Percentiles rank a stretch among this genome's conserved stretches.
These are phyloP conservation scores for Stemphylium lycopersici DNA, from an alignment of 2,329 filamentous ascomycete genomes.

Conservation along the genomic window DNA sequence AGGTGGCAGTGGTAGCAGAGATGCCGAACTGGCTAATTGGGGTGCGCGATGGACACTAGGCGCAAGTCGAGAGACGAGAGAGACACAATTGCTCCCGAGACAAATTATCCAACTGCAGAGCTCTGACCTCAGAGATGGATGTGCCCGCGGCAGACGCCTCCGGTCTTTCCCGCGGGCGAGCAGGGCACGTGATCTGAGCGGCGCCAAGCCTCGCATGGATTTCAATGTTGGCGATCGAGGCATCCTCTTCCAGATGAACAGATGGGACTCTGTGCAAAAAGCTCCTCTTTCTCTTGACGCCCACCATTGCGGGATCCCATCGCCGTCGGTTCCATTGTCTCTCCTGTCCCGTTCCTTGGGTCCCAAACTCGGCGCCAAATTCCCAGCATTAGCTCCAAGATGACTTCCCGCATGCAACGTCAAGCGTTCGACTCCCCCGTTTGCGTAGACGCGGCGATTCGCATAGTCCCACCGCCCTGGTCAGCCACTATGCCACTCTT, in stretches of 20 bases:
- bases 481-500: conserved; percentile 7
- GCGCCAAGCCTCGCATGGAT: conserved; percentile 2
- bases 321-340: not conserved
- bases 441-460: conserved; percentile 25
- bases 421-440: conserved; percentile 18
- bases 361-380: conserved; percentile 1
- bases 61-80: conserved; percentile 1
- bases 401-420: conserved; percentile 17
- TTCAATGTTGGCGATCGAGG: not conserved
- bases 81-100: conserved; percentile 2
- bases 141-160: conserved; percentile 4
- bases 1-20: conserved; percentile 5
- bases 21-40: conserved; percentile 13
- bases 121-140: conserved; percentile 9
- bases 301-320: too few species aligned
- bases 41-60: conserved; percentile 5
- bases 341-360: conserved; percentile 3
- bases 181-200: not conserved
- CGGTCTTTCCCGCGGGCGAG: conserved; percentile 6
- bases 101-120: conserved; percentile 1
- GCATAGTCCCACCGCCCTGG: conserved; percentile 24
- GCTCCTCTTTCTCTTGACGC: too few species aligned
- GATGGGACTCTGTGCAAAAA: too few species aligned
- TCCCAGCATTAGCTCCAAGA: conserved; percentile 6
- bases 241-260: not conserved